Percentiles rank a stretch among this genome's conserved stretches.
These are phyloP conservation scores for Dioszegia hungarica DNA, from an alignment of 768 basidiomycete species.

Conservation along the genomic window DNA sequence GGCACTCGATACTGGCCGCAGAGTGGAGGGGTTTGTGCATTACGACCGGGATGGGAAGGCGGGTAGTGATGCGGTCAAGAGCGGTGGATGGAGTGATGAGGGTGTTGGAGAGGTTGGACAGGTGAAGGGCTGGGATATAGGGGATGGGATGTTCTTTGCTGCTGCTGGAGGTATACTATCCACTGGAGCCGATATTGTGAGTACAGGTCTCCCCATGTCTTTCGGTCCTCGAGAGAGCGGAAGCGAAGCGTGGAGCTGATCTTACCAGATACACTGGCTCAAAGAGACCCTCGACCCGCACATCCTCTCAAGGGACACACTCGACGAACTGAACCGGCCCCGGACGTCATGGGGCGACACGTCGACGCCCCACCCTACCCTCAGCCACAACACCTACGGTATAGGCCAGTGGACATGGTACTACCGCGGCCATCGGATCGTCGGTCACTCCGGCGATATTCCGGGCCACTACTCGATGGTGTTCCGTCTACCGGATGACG, in stretches of 20 bases:
- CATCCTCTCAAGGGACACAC: slow-evolving; percentile 11
- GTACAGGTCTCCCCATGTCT: too few species aligned
- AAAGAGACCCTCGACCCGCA: slow-evolving; percentile 25
- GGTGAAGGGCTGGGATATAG: slow-evolving; percentile 16
- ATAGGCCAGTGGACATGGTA: slow-evolving; percentile 23
- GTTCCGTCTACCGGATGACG: slow-evolving; percentile 26
- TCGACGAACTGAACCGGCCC: neutral
- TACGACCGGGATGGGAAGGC: slow-evolving; percentile 8
- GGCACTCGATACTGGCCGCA: slow-evolving; percentile 19
- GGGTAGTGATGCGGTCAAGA: slow-evolving; percentile 2
- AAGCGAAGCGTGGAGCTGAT: neutral
- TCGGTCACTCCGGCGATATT: slow-evolving; percentile 29
- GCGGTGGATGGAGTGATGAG: neutral
- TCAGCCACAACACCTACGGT: slow-evolving; percentile 27
- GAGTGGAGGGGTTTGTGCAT: slow-evolving; percentile 18
- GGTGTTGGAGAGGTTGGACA: slow-evolving; percentile 10
- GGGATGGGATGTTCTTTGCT: slow-evolving; percentile 17
- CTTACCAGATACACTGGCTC: slow-evolving; percentile 31
- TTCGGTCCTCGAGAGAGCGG: too few species aligned
- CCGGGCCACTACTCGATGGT: slow-evolving; percentile 33
- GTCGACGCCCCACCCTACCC: neutral
- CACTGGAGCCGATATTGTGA: slow-evolving; percentile 32
- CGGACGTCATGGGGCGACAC: neutral
- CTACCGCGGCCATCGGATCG: slow-evolving; percentile 27
- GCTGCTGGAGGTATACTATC: slow-evolving; percentile 38